Evolutionary conservation across 257 asterid species (phyloP).

Genomic region (Solanum peruvianum): DNA sequence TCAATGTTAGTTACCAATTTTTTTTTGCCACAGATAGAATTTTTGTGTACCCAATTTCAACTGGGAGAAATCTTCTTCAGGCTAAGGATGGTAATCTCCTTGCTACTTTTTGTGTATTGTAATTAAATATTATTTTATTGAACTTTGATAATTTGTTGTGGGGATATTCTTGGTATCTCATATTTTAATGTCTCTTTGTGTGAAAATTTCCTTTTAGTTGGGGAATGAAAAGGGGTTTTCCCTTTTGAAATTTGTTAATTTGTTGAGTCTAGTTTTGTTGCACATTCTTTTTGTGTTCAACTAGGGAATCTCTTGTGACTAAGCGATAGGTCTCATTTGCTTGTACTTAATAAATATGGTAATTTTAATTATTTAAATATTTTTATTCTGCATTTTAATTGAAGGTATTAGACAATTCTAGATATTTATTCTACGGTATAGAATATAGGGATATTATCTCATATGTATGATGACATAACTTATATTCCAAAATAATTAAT

Average conservation of each 20-base stretch:
- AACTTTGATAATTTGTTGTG: neutral
- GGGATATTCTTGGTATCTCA: neutral
- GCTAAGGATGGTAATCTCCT: neutral
- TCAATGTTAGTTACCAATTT: neutral
- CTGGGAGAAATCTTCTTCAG: slow-evolving; percentile 1
- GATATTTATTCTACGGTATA: too few species aligned
- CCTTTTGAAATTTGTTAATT: neutral
- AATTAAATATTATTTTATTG: neutral
- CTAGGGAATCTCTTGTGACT: neutral
- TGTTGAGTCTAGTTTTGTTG: neutral
- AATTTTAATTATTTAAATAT: too few species aligned
- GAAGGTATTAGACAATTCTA: neutral
- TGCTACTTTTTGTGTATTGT: neutral
- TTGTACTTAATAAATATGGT: neutral
- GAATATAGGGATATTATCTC: too few species aligned
- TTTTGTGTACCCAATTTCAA: neutral
- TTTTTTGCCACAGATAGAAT: neutral
- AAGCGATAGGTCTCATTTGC: neutral
- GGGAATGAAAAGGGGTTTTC: neutral
- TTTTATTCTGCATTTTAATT: too few species aligned
- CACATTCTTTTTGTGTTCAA: neutral
- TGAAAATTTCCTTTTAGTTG: neutral
- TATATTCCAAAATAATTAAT: too few species aligned
- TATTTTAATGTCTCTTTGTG: neutral
- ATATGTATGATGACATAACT: neutral